Conservation (phyloP, 2,329 filamentous ascomycete species). For the Waltergamsia citrina region DNA sequence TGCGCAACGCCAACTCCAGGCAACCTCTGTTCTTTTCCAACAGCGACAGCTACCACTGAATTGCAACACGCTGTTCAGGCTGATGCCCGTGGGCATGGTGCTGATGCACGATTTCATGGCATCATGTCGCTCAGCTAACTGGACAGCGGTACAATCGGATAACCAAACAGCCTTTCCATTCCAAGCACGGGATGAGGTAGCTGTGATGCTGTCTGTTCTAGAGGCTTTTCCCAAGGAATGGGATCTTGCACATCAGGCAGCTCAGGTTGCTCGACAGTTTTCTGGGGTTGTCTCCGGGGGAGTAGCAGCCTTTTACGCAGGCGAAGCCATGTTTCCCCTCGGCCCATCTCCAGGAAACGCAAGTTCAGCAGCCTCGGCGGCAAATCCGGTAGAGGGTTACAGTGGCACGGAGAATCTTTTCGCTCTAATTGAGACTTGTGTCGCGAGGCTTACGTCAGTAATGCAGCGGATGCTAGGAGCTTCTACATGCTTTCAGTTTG, state of each 20-base stretch:
- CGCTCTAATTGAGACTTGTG: neutral
- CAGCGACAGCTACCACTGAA: slow-evolving; percentile 33
- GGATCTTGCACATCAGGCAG: slow-evolving; percentile 22
- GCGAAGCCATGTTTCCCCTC: neutral
- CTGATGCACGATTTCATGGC: slow-evolving; percentile 23
- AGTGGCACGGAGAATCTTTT: neutral
- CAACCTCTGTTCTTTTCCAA: slow-evolving; percentile 27
- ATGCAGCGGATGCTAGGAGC: slow-evolving; percentile 2
- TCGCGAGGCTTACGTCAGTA: neutral
- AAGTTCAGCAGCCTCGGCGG: neutral
- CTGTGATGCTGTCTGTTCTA: slow-evolving; percentile 21
- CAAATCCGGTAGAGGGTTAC: neutral
- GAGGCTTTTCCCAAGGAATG: slow-evolving; percentile 26
- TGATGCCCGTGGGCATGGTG: slow-evolving; percentile 25
- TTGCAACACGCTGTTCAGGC: slow-evolving; percentile 27
- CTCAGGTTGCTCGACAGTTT: slow-evolving; percentile 15
- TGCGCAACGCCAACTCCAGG: slow-evolving; percentile 30
- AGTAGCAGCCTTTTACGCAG: neutral
- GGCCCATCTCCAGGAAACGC: neutral
- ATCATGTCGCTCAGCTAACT: slow-evolving; percentile 16
- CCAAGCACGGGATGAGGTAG: slow-evolving; percentile 20
- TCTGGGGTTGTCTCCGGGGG: slow-evolving; percentile 1
- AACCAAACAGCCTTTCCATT: neutral
- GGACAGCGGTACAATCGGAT: slow-evolving; percentile 5
- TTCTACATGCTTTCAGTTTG: slow-evolving; percentile 1